These are phyloP conservation scores for Chaetomium strumarium DNA, from an alignment of 2,329 filamentous ascomycete species.

Conservation along the genomic window DNA sequence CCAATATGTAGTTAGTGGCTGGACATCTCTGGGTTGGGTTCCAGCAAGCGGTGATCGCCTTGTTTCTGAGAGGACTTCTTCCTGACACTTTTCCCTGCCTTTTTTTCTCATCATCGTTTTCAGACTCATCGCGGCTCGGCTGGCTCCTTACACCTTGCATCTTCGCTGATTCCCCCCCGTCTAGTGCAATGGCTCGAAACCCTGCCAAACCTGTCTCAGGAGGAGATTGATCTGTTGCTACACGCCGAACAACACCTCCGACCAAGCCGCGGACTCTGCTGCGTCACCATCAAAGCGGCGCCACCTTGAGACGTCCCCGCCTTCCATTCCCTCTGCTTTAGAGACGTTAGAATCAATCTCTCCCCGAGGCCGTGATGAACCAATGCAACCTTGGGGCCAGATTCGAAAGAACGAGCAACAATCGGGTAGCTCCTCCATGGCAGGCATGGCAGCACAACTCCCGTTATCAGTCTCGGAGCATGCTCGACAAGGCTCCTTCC, in stretches of 20 bases:
- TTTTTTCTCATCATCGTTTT: background rate
- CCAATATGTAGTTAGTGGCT: background rate
- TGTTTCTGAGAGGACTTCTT: background rate
- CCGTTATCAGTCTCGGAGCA: constrained; percentile 17
- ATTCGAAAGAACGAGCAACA: constrained; percentile 13
- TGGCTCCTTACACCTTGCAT: constrained; percentile 2
- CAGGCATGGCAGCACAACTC: constrained; percentile 16
- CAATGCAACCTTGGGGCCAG: constrained; percentile 21
- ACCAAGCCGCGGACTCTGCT: constrained; percentile 30
- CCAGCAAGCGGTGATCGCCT: background rate
- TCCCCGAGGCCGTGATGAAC: constrained; percentile 15
- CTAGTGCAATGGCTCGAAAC: constrained; percentile 54
- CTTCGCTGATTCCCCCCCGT: constrained; percentile 12
- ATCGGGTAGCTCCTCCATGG: constrained; percentile 15
- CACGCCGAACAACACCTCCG: constrained; percentile 29
- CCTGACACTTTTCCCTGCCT: background rate
- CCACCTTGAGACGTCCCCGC: constrained; percentile 28
- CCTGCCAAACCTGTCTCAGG: constrained; percentile 54
- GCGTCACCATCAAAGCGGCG: constrained; percentile 34
- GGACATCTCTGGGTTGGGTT: background rate
- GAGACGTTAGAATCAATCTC: constrained; percentile 17
- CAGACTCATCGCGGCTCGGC: background rate
- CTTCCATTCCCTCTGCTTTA: constrained; percentile 18
- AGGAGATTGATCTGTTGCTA: constrained; percentile 43
- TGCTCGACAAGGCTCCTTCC: constrained; percentile 22